phyloP scores from a whole-genome alignment of 2,329 filamentous ascomycete genomes.

The Sarocladium strictum region DNA sequence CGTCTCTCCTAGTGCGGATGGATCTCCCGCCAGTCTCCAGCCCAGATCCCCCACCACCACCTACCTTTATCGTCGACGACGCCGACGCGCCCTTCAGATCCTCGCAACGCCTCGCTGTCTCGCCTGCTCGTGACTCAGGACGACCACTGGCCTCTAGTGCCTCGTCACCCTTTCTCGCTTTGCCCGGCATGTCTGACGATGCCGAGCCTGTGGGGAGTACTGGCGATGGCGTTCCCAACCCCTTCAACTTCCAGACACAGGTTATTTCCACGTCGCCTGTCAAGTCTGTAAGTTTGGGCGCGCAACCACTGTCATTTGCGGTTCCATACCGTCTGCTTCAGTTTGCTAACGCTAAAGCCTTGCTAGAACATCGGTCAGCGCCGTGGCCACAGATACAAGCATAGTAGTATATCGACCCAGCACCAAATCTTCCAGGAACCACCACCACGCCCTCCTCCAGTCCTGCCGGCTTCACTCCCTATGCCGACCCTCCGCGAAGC shows the following conservation, averaged over 20 bases:
- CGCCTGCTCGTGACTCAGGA: neutral
- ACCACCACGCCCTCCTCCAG: slow-evolving; percentile 74
- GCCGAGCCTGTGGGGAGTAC: slow-evolving; percentile 17
- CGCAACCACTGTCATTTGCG: no score
- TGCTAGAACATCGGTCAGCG: slow-evolving; percentile 78
- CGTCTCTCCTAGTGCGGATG: slow-evolving; percentile 9
- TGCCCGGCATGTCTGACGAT: slow-evolving; percentile 20
- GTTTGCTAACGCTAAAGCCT: slow-evolving; percentile 10
- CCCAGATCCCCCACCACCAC: slow-evolving; percentile 2
- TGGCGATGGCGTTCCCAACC: slow-evolving; percentile 42
- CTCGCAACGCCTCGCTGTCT: neutral
- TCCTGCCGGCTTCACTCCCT: slow-evolving; percentile 84
- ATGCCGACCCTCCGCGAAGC: slow-evolving; percentile 87
- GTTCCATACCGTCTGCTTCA: neutral
- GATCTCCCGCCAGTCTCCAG: slow-evolving; percentile 6
- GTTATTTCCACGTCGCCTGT: slow-evolving; percentile 68
- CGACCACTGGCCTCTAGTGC: neutral
- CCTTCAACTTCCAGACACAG: slow-evolving; percentile 93
- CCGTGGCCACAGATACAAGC: slow-evolving; percentile 95
- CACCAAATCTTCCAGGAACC: slow-evolving; percentile 97
- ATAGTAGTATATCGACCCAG: slow-evolving; percentile 80
- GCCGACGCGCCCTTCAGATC: neutral
- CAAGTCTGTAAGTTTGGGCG: slow-evolving; percentile 58
- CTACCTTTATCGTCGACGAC: slow-evolving; percentile 4
- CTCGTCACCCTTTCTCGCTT: neutral